Conservation (phyloP, 2,329 filamentous ascomycete genomes). For the Claviceps purpurea region DNA sequence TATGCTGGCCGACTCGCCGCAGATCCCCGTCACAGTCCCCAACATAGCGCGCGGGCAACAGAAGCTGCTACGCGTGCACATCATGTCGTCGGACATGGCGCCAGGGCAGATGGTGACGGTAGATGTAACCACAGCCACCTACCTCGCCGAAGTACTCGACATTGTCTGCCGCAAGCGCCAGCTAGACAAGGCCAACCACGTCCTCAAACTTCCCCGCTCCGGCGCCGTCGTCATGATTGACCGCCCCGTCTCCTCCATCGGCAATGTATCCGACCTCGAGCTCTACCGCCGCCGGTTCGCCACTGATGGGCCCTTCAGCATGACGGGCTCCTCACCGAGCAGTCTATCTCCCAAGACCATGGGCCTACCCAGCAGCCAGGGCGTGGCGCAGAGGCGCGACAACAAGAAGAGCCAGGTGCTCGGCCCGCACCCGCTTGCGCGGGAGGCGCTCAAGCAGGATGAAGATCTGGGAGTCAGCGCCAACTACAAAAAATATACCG, state of each 20-base stretch:
- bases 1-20: slow-evolving; percentile 43
- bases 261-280: slow-evolving; percentile 62
- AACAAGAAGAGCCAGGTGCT: slow-evolving; percentile 38
- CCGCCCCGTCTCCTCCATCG: slow-evolving; percentile 65
- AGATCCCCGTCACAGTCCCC: slow-evolving; percentile 28
- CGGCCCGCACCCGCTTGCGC: slow-evolving; percentile 53
- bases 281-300: slow-evolving; percentile 63
- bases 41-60: slow-evolving; percentile 46
- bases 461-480: slow-evolving; percentile 43
- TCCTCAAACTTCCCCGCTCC: slow-evolving; percentile 63
- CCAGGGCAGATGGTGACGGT: slow-evolving; percentile 62
- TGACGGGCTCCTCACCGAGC: slow-evolving; percentile 56
- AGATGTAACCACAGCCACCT: slow-evolving; percentile 69
- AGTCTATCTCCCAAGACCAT: slow-evolving; percentile 56
- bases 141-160: slow-evolving; percentile 70
- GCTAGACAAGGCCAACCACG: slow-evolving; percentile 65
- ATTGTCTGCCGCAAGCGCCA: slow-evolving; percentile 64
- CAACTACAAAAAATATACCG: slow-evolving; percentile 63
- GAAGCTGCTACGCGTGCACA: slow-evolving; percentile 59
- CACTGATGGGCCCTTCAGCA: slow-evolving; percentile 56
- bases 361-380: slow-evolving; percentile 31
- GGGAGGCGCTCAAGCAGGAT: slow-evolving; percentile 46
- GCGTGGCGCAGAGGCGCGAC: slow-evolving; percentile 28
- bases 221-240: slow-evolving; percentile 65
- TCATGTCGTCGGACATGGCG: slow-evolving; percentile 53